Evolutionary conservation across 2,329 filamentous ascomycete genomes (phyloP).

Genomic region (Fulvia fulva): DNA sequence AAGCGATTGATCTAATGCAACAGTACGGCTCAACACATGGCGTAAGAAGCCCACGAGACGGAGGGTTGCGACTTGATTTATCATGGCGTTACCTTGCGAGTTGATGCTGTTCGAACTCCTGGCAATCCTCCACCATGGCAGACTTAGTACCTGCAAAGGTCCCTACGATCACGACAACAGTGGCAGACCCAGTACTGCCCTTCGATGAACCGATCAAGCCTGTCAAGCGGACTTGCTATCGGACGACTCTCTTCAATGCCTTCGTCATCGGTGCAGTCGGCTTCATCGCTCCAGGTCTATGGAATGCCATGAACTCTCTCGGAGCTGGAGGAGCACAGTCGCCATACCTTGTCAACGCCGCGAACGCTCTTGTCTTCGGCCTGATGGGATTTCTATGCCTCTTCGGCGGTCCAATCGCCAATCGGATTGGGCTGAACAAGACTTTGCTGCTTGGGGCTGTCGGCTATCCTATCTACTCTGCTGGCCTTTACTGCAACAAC

Average conservation of each 20-base stretch:
- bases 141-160: not conserved
- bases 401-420: slow-evolving; percentile 48
- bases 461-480: slow-evolving; percentile 48
- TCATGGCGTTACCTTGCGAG: not conserved
- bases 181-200: not conserved
- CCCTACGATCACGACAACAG: not conserved
- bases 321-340: slow-evolving; percentile 52
- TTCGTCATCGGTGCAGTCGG: slow-evolving; percentile 52
- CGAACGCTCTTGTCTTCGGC: slow-evolving; percentile 50
- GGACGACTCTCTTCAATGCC: slow-evolving; percentile 52
- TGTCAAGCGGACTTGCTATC: slow-evolving; percentile 43
- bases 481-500: slow-evolving; percentile 50
- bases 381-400: slow-evolving; percentile 47
- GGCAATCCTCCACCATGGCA: not conserved
- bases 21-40: not conserved
- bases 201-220: not conserved
- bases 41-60: not conserved
- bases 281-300: slow-evolving; percentile 50
- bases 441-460: slow-evolving; percentile 45
- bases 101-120: not conserved
- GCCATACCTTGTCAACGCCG: slow-evolving; percentile 51
- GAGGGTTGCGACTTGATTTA: not conserved
- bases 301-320: slow-evolving; percentile 55
- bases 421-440: slow-evolving; percentile 47
- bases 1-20: not conserved